A percentile compares a stretch with the other conserved stretches of the same genome.
Evolutionary conservation across 257 asterid species (phyloP).

Genomic region (Primulina eburnea): DNA sequence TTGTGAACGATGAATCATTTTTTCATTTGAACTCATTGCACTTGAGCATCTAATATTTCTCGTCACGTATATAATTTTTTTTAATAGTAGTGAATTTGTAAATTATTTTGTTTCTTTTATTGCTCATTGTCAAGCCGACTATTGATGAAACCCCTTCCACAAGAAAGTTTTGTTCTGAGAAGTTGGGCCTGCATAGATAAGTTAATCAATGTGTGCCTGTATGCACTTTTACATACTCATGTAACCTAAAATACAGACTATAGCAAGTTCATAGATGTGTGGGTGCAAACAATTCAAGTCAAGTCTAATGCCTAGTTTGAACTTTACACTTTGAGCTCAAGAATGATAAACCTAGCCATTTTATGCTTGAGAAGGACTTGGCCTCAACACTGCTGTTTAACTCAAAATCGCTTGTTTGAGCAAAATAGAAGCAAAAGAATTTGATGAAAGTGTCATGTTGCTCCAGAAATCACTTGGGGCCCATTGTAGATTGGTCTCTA

Average conservation of each 20-base stretch:
- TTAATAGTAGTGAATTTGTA: background rate
- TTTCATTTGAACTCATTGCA: background rate
- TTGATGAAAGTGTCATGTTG: background rate
- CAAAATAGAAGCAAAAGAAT: background rate
- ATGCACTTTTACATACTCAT: background rate
- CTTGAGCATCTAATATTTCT: background rate
- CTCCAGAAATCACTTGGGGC: background rate
- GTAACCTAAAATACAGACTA: background rate
- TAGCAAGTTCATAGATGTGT: background rate
- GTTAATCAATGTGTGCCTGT: background rate
- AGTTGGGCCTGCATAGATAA: background rate
- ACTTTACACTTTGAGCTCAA: background rate
- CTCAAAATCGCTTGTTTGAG: background rate
- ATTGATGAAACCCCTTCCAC: background rate
- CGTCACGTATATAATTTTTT: background rate
- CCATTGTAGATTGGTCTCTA: background rate
- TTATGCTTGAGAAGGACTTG: background rate
- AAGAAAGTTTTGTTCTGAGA: background rate
- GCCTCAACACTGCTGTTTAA: background rate
- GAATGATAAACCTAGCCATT: background rate
- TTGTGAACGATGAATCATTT: background rate
- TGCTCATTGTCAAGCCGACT: background rate
- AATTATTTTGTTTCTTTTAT: background rate
- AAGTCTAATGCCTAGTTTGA: background rate
- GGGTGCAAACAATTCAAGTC: background rate